Percentiles rank a stretch among this genome's conserved stretches.
Conservation (phyloP, 1,284 basidiomycete species). For the Naganishia sp. region DNA sequence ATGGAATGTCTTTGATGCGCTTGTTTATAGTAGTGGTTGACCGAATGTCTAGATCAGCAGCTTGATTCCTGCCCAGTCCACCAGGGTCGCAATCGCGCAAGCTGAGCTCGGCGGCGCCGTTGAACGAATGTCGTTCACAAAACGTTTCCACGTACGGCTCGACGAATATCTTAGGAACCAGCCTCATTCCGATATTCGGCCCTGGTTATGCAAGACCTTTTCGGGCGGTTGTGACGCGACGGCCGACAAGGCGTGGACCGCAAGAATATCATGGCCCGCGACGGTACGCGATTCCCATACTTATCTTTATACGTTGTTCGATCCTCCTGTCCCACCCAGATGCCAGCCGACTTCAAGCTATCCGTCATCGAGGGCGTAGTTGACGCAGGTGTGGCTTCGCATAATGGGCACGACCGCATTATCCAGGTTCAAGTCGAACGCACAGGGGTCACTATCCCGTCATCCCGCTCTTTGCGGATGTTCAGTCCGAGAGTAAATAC, state of each 20-base stretch:
- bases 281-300: background rate
- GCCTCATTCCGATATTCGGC: background rate
- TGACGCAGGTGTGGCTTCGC: background rate
- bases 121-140: background rate
- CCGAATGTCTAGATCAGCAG: constrained; percentile 2
- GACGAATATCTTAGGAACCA: constrained; percentile 9
- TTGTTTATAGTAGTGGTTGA: background rate
- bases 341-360: constrained; percentile 2
- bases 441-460: constrained; percentile 3
- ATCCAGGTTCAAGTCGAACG: background rate
- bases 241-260: constrained; percentile 18
- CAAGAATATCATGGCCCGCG: constrained; percentile 25
- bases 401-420: background rate
- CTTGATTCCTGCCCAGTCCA: constrained; percentile 5
- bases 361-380: background rate
- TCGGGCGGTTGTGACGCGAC: constrained; percentile 4
- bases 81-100: background rate
- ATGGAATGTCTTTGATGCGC: background rate
- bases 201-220: constrained; percentile 10
- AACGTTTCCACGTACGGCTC: background rate
- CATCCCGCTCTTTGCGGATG: background rate
- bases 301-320: background rate
- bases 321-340: background rate
- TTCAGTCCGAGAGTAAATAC: background rate
- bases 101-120: background rate